Percentiles rank a stretch among this genome's conserved stretches.
Evolutionary conservation across 768 basidiomycete species (phyloP).

Genomic region (Tremella fuciformis): DNA sequence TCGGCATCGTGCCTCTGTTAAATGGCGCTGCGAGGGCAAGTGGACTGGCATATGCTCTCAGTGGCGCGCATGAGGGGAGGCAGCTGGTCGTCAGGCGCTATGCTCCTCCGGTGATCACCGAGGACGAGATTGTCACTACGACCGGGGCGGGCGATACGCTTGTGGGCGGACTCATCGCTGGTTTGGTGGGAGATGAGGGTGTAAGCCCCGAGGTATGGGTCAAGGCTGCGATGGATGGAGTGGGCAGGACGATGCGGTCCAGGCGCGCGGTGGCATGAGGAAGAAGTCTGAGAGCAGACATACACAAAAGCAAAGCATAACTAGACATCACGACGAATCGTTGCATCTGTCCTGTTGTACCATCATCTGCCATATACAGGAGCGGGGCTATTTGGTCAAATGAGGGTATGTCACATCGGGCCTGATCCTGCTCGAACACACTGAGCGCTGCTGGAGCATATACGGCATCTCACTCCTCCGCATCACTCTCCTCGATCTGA

Average conservation of each 20-base stretch:
- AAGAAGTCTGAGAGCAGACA: constrained; percentile 1
- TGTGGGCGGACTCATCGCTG: constrained; percentile 76
- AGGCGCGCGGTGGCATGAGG: constrained; percentile 31
- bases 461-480: constrained; percentile 13
- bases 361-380: not conserved
- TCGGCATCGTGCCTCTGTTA: constrained; percentile 13
- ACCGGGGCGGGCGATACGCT: constrained; percentile 92
- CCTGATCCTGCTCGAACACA: too few species aligned
- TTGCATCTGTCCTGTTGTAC: constrained; percentile 4
- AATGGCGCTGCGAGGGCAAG: not conserved
- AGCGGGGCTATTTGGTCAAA: too few species aligned
- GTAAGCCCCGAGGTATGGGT: constrained; percentile 30
- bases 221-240: constrained; percentile 26
- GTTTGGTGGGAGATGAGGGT: constrained; percentile 51
- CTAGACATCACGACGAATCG: not conserved
- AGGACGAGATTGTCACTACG: constrained; percentile 61
- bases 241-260: constrained; percentile 29
- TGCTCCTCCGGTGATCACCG: constrained; percentile 57
- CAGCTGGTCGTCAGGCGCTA: constrained; percentile 62
- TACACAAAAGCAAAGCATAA: constrained; percentile 1
- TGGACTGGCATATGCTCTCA: constrained; percentile 14
- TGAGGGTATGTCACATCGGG: too few species aligned
- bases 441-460: too few species aligned
- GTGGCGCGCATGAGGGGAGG: constrained; percentile 54
- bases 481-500: constrained; percentile 48